Percentiles rank a stretch among this genome's conserved stretches.
These are phyloP conservation scores for Rhizopogon vesiculosus DNA, from an alignment of 768 basidiomycete species.

Conservation along the genomic window DNA sequence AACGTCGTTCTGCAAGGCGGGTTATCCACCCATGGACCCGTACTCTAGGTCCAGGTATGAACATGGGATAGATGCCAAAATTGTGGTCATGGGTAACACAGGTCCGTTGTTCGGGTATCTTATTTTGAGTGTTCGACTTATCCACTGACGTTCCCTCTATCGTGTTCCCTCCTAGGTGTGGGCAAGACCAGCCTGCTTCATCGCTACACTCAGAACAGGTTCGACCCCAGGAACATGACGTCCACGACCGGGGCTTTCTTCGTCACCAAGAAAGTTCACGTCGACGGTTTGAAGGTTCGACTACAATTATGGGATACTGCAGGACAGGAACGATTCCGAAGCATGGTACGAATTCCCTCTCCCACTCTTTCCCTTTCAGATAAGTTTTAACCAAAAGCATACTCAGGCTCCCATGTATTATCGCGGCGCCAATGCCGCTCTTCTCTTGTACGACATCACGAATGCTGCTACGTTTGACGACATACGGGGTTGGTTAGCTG, in stretches of 20 bases:
- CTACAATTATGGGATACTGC: conserved; percentile 92
- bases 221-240: conserved; percentile 82
- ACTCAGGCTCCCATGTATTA: conserved; percentile 92
- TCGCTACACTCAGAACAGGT: conserved; percentile 87
- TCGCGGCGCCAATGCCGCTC: conserved; percentile 91
- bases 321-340: conserved; percentile 89
- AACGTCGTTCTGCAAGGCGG: conserved; percentile 41
- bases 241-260: conserved; percentile 93
- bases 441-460: conserved; percentile 94
- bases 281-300: conserved; percentile 82
- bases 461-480: conserved; percentile 86
- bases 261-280: conserved; percentile 85
- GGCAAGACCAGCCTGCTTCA: conserved; percentile 91
- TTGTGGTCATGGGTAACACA: conserved; percentile 89
- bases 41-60: conserved; percentile 69
- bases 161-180: conserved; percentile 49
- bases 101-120: conserved; percentile 31
- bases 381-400: conserved; percentile 8
- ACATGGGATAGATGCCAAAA: conserved; percentile 89
- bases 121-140: conserved; percentile 5
- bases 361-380: neutral
- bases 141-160: conserved; percentile 9
- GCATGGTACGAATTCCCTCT: conserved; percentile 56
- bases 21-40: conserved; percentile 58
- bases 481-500: conserved; percentile 88